Evolutionary conservation across 495 filamentous ascomycete species (phyloP).

Genomic region (Daldinia childiae): DNA sequence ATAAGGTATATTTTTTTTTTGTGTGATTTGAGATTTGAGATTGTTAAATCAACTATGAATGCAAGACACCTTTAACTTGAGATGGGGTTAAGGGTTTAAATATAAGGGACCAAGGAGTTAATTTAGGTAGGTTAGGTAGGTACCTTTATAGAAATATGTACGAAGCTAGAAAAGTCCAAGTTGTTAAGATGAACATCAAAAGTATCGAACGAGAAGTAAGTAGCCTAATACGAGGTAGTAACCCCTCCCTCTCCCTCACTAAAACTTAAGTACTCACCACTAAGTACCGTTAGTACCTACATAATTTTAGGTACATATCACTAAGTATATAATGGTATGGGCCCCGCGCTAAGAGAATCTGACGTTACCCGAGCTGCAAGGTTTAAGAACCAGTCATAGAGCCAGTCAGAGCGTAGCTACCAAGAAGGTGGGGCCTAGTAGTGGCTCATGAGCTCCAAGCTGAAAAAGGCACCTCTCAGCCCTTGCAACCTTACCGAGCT

Average conservation of each 20-base stretch:
- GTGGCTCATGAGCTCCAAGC: slow-evolving; percentile 32
- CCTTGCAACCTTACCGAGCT: slow-evolving; percentile 11
- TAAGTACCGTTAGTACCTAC: too few species aligned
- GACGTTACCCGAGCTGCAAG: slow-evolving; percentile 38
- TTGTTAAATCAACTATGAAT: not conserved
- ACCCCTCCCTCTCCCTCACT: slow-evolving; percentile 28
- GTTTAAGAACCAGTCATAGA: slow-evolving; percentile 20
- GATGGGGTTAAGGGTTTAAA: not conserved
- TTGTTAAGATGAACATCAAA: not conserved
- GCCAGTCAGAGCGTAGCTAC: slow-evolving; percentile 15
- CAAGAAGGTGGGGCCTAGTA: slow-evolving; percentile 20
- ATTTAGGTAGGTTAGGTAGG: too few species aligned
- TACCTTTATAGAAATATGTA: not conserved
- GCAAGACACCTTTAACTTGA: not conserved
- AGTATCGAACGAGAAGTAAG: slow-evolving; percentile 1
- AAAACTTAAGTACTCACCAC: slow-evolving; percentile 1
- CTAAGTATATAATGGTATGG: not conserved
- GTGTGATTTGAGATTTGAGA: not conserved
- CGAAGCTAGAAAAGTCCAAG: slow-evolving; percentile 13
- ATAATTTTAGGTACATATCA: too few species aligned
- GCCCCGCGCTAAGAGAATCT: slow-evolving; percentile 27
- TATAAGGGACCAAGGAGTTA: not conserved
- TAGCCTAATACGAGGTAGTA: slow-evolving; percentile 10
- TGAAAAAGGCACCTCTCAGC: slow-evolving; percentile 29
- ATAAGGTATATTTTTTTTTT: not conserved